Evolutionary conservation across 1,284 basidiomycete species (phyloP).

Genomic region (Exobasidium rhododendri): DNA sequence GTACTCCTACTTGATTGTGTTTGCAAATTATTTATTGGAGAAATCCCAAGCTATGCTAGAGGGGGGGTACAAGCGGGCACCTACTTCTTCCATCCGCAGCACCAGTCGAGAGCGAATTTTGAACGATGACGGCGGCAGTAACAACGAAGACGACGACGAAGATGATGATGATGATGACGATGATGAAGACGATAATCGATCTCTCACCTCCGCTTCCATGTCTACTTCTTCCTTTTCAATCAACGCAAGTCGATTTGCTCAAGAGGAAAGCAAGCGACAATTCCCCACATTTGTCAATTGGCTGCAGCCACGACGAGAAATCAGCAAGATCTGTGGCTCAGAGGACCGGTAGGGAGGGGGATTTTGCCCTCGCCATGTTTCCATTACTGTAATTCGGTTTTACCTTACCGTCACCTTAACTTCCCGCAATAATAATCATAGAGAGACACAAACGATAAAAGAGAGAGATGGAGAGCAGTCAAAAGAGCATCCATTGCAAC

Average conservation of each 20-base stretch:
- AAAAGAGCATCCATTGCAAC: background rate
- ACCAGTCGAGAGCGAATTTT: background rate
- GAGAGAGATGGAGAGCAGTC: background rate
- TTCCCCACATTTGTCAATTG: slow-evolving; percentile 50
- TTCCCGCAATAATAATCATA: background rate
- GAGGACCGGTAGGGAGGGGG: background rate
- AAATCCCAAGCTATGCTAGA: slow-evolving; percentile 52
- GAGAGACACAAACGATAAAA: background rate
- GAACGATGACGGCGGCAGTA: background rate
- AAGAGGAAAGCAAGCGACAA: slow-evolving; percentile 10
- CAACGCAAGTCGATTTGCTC: background rate
- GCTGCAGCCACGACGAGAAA: slow-evolving; percentile 48
- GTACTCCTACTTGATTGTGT: slow-evolving; percentile 87
- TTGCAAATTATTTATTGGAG: slow-evolving; percentile 78
- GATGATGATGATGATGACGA: slow-evolving; percentile 9
- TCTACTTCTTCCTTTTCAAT: background rate
- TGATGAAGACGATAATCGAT: slow-evolving; percentile 8
- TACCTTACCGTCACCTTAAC: background rate
- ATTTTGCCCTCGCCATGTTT: no score
- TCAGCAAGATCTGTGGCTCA: slow-evolving; percentile 29
- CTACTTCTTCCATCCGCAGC: slow-evolving; percentile 16
- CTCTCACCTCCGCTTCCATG: background rate
- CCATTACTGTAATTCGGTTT: background rate
- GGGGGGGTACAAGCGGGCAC: slow-evolving; percentile 14
- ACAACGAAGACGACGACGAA: slow-evolving; percentile 6